Evolutionary conservation across 2,329 filamentous ascomycete genomes (phyloP), one percentile per base, ranked within the genome.

Genomic region (Penicillium griseofulvum): DNA sequence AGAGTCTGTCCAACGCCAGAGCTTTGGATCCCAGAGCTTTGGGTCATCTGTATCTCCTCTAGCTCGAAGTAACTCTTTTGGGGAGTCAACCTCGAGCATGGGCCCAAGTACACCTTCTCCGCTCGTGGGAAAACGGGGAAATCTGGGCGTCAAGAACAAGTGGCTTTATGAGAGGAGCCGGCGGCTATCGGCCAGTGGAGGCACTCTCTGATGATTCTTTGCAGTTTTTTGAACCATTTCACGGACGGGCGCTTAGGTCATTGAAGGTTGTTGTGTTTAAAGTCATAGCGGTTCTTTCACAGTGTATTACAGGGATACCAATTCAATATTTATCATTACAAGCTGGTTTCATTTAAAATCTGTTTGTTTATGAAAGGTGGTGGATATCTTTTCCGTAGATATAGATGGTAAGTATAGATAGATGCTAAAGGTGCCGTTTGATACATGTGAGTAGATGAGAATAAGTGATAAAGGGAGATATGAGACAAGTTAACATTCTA

Each of bases 151-250:
- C 68, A 97, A 93, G 74, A 96, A 86, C 77, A 96, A 94, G 76
- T 97, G 93, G 93, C 74, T 97, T 57, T 97, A 96, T 69, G 91
- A 97, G 74, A 90, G 87, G 75, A 88, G 89, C 49, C 67, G 71
- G 41, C 66, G 70, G 28, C 60, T 74, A 24, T 76, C 73, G 34
- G 65, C 73, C 12, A 73, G 71, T 57, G 73, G 71, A 50, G 71
- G 71, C 33, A 63, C 69, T 53, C 63, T 71, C 59, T 73, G 54
- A 68, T 49, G 54, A 68, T 49, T 54, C 38, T 43, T 56, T 52
- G 28, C 31, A 38, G 54, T 29, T 56, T 37, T 55, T 52, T 52
- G 48, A 34, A 54, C 44, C 54, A 51, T 55, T 45, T 55, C 31
- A n/a, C 34, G 33, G 48, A 52, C 47, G 17, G 46, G 57, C 50